These are phyloP conservation scores for Fusarium cyanostomum DNA, from an alignment of 2,329 filamentous ascomycete genomes.

Conservation along the genomic window DNA sequence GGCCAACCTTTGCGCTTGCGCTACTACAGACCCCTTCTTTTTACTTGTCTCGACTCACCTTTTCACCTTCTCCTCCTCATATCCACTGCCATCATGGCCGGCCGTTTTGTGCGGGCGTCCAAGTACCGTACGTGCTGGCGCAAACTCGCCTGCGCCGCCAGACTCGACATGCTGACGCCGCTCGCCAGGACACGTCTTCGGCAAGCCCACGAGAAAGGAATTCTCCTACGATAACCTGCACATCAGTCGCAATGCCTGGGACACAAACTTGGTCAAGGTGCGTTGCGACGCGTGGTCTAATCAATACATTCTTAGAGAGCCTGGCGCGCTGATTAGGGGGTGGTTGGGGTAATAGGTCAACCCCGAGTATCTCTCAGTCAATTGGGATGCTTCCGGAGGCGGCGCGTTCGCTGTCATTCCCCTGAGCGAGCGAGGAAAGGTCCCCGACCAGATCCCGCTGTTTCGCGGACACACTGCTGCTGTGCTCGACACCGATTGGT, in stretches of 20 bases:
- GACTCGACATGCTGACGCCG: conserved; percentile 41
- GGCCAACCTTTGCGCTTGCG: conserved; percentile 19
- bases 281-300: conserved; percentile 42
- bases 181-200: conserved; percentile 91
- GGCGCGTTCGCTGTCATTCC: conserved; percentile 98
- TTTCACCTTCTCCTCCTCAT: conserved; percentile 19
- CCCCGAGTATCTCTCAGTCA: conserved; percentile 94
- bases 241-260: conserved; percentile 98
- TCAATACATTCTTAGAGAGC: conserved; percentile 25
- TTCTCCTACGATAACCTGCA: conserved; percentile 98
- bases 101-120: conserved; percentile 73
- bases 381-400: conserved; percentile 97
- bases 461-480: conserved; percentile 96
- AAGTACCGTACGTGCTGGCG: conserved; percentile 68
- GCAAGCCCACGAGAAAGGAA: conserved; percentile 94
- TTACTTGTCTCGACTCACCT: conserved; percentile 6
- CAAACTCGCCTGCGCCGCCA: conserved; percentile 40
- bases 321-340: conserved; percentile 40
- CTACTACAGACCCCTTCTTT: conserved; percentile 10
- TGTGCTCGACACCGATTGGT: conserved; percentile 98
- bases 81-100: conserved; percentile 59
- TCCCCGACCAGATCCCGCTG: conserved; percentile 91
- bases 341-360: conserved; percentile 73
- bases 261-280: conserved; percentile 98
- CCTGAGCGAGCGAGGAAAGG: conserved; percentile 84